Base-by-base conservation (phyloP, 345 rosid genomes). In the Geranium rotundifolium region DNA sequence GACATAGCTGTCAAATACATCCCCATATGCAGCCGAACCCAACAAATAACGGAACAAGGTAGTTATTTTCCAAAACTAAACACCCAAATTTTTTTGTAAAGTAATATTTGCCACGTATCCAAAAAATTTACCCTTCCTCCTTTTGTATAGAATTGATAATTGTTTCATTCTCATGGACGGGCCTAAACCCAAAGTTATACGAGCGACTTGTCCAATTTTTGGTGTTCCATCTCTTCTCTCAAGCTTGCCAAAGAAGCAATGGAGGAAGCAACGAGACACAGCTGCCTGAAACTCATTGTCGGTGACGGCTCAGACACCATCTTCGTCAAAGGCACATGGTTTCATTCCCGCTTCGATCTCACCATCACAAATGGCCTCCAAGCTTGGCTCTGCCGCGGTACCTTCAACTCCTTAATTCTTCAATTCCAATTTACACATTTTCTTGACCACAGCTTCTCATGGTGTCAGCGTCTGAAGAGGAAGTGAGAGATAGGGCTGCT, bases 331-430 rank as follows among this genome's bases (percentile, higher is more conserved):
- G 99, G 87, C 68, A 80, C 87, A 3, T 89, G 93, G 93, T 65
- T 73, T 68, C 54, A 64, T 8, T 72, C 85, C 66, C 85, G 31
- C 67, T 89, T 92, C 75, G 69, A 81, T 63, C 79, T 89, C 84
- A 77, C 87, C 73, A 70, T 91, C 84, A 80, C 95, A 23, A 87
- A 85, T 74, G 96, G 96, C 67, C 73, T 82, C 72, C 69, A 50
- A 49, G 73, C 93, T 60, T 89, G 98, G 96, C 19, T 81, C 76
- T 91, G 95, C 80, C 60, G 69, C 61, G 93, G 93, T 89, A 72
- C 18, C 20, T 20, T 37, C 59, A n/a, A 19, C 50, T 9, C 0
- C 27, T 2, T 13, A 4, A 27, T 23, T 27, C 6, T 8, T 1
- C 3, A 23, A 29, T 16, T 10, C 49, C 16, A 8, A 6, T 9